Conservation (phyloP, 2,329 filamentous ascomycete species). For the Monosporascus sp. region DNA sequence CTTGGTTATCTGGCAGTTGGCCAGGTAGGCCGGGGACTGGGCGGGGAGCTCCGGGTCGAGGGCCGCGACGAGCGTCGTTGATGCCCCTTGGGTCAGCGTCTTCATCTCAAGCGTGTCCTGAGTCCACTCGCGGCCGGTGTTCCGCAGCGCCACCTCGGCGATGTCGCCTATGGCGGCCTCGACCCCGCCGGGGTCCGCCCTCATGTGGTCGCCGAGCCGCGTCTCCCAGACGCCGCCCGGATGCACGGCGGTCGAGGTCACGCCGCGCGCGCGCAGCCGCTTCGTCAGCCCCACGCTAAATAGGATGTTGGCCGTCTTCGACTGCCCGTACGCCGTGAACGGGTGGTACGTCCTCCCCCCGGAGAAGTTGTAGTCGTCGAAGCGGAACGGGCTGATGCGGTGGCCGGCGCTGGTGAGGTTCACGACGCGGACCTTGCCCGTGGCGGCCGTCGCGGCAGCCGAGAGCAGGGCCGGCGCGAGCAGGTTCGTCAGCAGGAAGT, state of each 20-base stretch:
- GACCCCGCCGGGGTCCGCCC: background rate
- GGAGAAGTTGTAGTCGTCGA: conserved; percentile 33
- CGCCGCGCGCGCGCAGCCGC: conserved; percentile 5
- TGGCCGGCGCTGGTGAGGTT: conserved; percentile 34
- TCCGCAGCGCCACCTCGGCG: background rate
- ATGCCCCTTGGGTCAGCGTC: conserved; percentile 26
- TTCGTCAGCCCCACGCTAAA: conserved; percentile 26
- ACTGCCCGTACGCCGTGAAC: conserved; percentile 38
- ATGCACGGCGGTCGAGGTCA: conserved; percentile 27
- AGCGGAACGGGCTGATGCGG: conserved; percentile 30
- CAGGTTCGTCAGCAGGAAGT: conserved; percentile 17
- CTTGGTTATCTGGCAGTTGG: conserved; percentile 33
- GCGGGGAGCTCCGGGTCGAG: conserved; percentile 29
- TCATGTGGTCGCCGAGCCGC: background rate
- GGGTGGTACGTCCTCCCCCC: conserved; percentile 28
- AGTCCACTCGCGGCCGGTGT: background rate
- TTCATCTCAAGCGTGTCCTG: conserved; percentile 19
- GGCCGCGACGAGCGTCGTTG: conserved; percentile 33
- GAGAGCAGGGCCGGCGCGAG: conserved; percentile 3
- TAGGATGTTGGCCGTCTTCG: conserved; percentile 40
- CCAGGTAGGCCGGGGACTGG: conserved; percentile 18
- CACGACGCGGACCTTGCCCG: conserved; percentile 29
- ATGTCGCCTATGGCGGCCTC: background rate
- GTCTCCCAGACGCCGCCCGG: conserved; percentile 18
- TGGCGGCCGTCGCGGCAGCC: background rate